phyloP scores from a whole-genome alignment of 177 flowering plant genomes.

The Vitis hybrid region DNA sequence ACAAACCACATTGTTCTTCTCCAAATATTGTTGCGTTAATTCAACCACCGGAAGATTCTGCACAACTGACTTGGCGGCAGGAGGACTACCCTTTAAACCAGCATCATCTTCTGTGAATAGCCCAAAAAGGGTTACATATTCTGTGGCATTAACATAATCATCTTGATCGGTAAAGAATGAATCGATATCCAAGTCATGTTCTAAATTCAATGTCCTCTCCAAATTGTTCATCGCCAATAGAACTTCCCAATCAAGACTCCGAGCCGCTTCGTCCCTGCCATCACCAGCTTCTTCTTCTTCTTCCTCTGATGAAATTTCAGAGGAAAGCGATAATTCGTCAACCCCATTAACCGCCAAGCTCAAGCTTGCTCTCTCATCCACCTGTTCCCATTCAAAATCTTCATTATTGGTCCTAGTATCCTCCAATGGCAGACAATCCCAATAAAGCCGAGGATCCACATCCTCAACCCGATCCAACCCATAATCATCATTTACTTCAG shows the following conservation, averaged over 20 bases:
- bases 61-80: constrained; percentile 49
- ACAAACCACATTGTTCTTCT: constrained; percentile 36
- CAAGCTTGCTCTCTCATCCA: constrained; percentile 18
- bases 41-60: constrained; percentile 42
- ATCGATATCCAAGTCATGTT: constrained; percentile 11
- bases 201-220: constrained; percentile 20
- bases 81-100: constrained; percentile 46
- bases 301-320: constrained; percentile 16
- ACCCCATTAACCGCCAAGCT: constrained; percentile 11
- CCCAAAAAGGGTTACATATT: constrained; percentile 40
- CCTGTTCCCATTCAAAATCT: constrained; percentile 27
- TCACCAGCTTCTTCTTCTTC: constrained; percentile 11
- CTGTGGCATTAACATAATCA: constrained; percentile 33
- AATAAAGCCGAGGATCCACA: neutral
- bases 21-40: constrained; percentile 29
- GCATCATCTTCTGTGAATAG: constrained; percentile 39
- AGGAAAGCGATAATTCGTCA: constrained; percentile 14
- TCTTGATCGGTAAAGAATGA: constrained; percentile 20
- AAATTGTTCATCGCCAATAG: constrained; percentile 36
- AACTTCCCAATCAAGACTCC: constrained; percentile 49
- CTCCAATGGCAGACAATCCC: constrained; percentile 9
- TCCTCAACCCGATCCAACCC: neutral
- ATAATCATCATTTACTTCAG: constrained; percentile 1
- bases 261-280: constrained; percentile 11
- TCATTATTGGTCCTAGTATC: constrained; percentile 8